Base-by-base conservation (phyloP, 2,329 filamentous ascomycete species). In the Epichloe gansuensis region DNA sequence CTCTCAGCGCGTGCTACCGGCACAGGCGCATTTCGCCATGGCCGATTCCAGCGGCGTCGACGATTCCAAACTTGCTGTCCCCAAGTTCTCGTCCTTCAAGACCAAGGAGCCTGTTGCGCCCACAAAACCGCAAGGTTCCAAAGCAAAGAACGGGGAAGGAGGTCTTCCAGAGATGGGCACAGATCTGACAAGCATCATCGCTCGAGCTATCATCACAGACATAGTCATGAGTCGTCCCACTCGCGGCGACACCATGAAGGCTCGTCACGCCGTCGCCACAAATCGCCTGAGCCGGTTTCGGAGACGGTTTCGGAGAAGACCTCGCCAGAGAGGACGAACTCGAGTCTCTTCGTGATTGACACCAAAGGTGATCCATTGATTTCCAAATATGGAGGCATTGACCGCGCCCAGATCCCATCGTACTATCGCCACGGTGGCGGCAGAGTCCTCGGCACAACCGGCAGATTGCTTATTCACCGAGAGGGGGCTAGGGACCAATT, bases 41-140 rank as follows among this genome's bases (percentile, higher is more conserved):
- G 56, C 52, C 48, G 68, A 67, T 63, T 59, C 64, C 28, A 55
- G 54, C 44, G 59, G 59, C 46, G 60, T 62, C 45, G 59, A 61
- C 39, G 56, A 57, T 37, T 39, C 42, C 8, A 56, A 59, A 11
- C 42, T 62, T 34, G 63, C 59, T 15, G 59, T 61, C 5, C 87
- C 87, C 5, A 89, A 82, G 60, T 91, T 91, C 62, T 74, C 80
- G 21, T 91, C 86, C 57, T 91, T 91, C 71, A 83, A 78, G 58
- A 49, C 78, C 38, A 65, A 62, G 23, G 57, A 57, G 11, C n/a
- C 61, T 0, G 48, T 37, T 50, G 49, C 77, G 55, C 77, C 75
- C 55, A 51, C 61, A 12, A 50, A 53, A 15, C 9, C 57, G 34
- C 56, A 58, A 34, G 59, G 35, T 12, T 45, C 44, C 25, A 50